Evolutionary conservation across 176 grass and related monocot species (phyloP), one percentile per base, ranked within the genome.

Genomic region (Oryza nivara): DNA sequence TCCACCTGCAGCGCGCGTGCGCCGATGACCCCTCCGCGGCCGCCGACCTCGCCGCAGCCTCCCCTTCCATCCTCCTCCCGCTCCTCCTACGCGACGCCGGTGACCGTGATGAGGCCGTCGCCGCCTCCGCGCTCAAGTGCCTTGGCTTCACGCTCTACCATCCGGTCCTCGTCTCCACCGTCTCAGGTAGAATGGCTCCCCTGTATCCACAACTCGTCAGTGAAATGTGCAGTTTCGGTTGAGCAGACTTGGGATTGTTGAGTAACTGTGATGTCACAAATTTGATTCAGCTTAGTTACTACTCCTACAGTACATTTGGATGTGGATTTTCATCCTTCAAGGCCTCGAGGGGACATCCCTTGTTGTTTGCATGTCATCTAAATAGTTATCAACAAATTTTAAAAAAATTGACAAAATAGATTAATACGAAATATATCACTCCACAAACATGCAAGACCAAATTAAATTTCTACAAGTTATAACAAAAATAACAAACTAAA

Each of bases 81-180:
- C 75, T 93, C 68, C 92, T 97, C 56, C 45, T 92, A 36, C 88
- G 82, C 67, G 82, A 85, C 36, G 74, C 46, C 8, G 78, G 73
- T 1, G 87, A 78, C 68, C 51, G 84, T 77, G 92, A 88, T 63
- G 86, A 88, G 72, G 72, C 44, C 19, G 81, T 87, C 17, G 80
- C 92, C 12, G 78, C 67, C 41, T 75, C 88, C 38, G 86, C 95
- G 36, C 78, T 97, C 72, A 97, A 91, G 79, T 94, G 90, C 86
- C 86, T 97, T 28, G 95, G 92, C 35, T 97, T 97, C 82, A 74
- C 86, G 66, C 85, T 97, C 72, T 92, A 97, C 81, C 92, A 97
- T 75, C 92, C 92, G 11, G 78, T 93, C 17, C 56, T 97, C 47
- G 68, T 93, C n/a, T 66, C 86, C 40, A 82, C 78, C 67, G 68